Evolutionary conservation across 164 flowering plant genomes (phyloP).

Genomic region (Magnolia changhungtana): DNA sequence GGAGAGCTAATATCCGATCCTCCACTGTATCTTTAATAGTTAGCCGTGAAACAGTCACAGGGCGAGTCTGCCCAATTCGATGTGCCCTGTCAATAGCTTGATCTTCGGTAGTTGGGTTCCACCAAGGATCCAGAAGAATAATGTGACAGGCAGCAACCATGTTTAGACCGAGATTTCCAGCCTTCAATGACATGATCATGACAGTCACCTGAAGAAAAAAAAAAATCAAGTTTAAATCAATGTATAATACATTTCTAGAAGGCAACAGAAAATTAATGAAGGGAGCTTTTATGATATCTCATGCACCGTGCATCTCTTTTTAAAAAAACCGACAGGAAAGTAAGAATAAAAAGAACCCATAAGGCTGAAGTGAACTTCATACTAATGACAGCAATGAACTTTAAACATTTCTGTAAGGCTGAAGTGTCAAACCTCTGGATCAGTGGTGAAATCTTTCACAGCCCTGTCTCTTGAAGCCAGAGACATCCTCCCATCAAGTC

Average conservation of each 20-base stretch:
- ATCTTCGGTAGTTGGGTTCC: slow-evolving; percentile 99
- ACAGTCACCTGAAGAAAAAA: slow-evolving; percentile 72
- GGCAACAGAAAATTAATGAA: neutral
- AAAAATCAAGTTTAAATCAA: neutral
- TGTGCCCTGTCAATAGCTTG: slow-evolving; percentile 97
- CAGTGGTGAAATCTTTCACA: slow-evolving; percentile 75
- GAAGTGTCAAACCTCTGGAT: slow-evolving; percentile 67
- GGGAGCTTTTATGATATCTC: neutral
- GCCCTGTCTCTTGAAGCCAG: slow-evolving; percentile 71
- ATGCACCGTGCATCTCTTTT: neutral
- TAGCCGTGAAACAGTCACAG: slow-evolving; percentile 82
- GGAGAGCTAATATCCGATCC: slow-evolving; percentile 86
- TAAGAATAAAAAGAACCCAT: neutral
- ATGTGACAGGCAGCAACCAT: slow-evolving; percentile 97
- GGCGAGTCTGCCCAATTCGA: slow-evolving; percentile 95
- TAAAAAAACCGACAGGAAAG: neutral
- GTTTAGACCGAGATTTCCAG: slow-evolving; percentile 93
- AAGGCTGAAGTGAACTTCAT: neutral
- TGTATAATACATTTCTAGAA: neutral
- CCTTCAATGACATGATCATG: slow-evolving; percentile 95
- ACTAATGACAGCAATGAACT: neutral
- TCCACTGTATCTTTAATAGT: slow-evolving; percentile 87
- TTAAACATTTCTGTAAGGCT: neutral
- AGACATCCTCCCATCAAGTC: slow-evolving; percentile 93
- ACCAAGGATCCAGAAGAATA: slow-evolving; percentile 92